Percentiles rank a stretch among this genome's conserved stretches.
Conservation (phyloP, 805 yeast species). For the Zygosaccharomyces gambellarensis region DNA sequence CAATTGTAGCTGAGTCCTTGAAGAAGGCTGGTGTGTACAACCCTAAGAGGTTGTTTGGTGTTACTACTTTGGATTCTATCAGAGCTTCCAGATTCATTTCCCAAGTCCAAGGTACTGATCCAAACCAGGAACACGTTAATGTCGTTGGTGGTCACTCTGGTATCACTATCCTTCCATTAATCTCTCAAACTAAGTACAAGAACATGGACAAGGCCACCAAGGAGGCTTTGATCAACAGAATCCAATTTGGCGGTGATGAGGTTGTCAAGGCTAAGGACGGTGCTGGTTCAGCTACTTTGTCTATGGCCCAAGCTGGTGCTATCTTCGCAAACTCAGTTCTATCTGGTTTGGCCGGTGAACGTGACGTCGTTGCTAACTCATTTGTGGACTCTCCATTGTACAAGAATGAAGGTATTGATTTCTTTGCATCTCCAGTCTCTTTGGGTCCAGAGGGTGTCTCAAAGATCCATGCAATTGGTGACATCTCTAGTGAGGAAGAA, state of each 20-base stretch:
- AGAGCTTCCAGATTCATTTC: conserved; percentile 84
- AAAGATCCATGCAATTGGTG: conserved; percentile 74
- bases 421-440: conserved; percentile 93
- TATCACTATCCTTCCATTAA: conserved; percentile 88
- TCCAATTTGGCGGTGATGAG: conserved; percentile 96
- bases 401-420: conserved; percentile 86
- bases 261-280: conserved; percentile 92
- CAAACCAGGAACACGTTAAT: conserved; percentile 68
- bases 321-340: conserved; percentile 63
- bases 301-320: conserved; percentile 92
- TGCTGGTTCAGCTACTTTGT: conserved; percentile 88
- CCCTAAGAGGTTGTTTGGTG: conserved; percentile 91
- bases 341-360: conserved; percentile 59
- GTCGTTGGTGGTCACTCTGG: conserved; percentile 99
- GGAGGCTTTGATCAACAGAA: conserved; percentile 70
- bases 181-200: conserved; percentile 77
- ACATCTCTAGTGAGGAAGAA: conserved; percentile 72
- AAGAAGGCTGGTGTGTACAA: conserved; percentile 82
- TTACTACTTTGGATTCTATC: conserved; percentile 87
- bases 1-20: conserved; percentile 90
- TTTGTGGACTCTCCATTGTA: conserved; percentile 78
- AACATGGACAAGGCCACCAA: conserved; percentile 55
- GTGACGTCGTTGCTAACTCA: conserved; percentile 60
- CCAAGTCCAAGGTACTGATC: conserved; percentile 51
- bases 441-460: conserved; percentile 89